phyloP scores from a whole-genome alignment of 2,329 filamentous ascomycete species.

The Lecanicillium sp. region DNA sequence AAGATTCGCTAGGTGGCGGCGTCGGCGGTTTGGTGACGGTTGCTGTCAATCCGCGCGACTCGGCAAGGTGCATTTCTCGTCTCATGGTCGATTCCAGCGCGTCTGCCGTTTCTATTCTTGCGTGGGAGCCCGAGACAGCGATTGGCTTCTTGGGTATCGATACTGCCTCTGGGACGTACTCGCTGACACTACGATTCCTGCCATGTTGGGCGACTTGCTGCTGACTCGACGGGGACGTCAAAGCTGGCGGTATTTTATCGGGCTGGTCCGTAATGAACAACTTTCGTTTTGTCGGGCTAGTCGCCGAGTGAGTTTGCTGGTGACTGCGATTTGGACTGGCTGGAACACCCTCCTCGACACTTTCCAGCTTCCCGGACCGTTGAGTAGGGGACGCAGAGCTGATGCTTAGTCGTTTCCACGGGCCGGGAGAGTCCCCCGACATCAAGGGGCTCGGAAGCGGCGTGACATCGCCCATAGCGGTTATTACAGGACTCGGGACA shows the following conservation, averaged over 20 bases:
- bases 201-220: slow-evolving; percentile 33
- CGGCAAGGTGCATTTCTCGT: slow-evolving; percentile 74
- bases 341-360: slow-evolving; percentile 28
- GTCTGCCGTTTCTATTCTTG: slow-evolving; percentile 28
- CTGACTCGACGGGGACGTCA: slow-evolving; percentile 19
- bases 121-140: slow-evolving; percentile 60
- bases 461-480: slow-evolving; percentile 71
- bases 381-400: slow-evolving; percentile 35
- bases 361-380: slow-evolving; percentile 15
- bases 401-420: slow-evolving; percentile 50
- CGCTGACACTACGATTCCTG: slow-evolving; percentile 79
- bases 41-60: slow-evolving; percentile 64
- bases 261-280: slow-evolving; percentile 35
- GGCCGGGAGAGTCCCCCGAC: slow-evolving; percentile 56
- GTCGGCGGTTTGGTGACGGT: slow-evolving; percentile 61
- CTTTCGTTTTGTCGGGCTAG: slow-evolving; percentile 46
- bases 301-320: not conserved
- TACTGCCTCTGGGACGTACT: slow-evolving; percentile 70
- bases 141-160: slow-evolving; percentile 64
- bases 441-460: slow-evolving; percentile 71
- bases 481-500: slow-evolving; percentile 65
- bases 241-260: slow-evolving; percentile 25
- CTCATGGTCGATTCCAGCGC: slow-evolving; percentile 45
- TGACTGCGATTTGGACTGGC: slow-evolving; percentile 21
- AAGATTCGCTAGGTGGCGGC: slow-evolving; percentile 73